These are phyloP conservation scores for Mallotus nudiflorus DNA, from an alignment of 345 rosid genomes.

Conservation along the genomic window DNA sequence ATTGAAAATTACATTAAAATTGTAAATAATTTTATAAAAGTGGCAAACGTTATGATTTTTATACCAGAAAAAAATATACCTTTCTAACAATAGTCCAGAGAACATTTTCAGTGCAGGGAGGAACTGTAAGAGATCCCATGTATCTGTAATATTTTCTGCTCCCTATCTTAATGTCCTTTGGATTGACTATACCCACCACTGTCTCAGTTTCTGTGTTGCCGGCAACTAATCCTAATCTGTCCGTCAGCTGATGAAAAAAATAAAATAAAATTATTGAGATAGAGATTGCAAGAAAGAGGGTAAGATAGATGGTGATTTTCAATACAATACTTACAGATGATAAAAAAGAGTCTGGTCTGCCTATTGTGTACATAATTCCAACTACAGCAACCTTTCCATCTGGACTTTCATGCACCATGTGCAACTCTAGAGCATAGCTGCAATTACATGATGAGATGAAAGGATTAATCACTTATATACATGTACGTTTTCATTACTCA, in stretches of 20 bases:
- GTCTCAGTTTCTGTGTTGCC: constrained; percentile 29
- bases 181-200: constrained; percentile 50
- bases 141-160: constrained; percentile 74
- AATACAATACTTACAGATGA: constrained; percentile 37
- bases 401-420: constrained; percentile 73
- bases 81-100: constrained; percentile 64
- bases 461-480: neutral
- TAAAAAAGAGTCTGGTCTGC: constrained; percentile 67
- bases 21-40: too few relatives aligned
- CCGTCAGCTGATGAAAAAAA: constrained; percentile 35
- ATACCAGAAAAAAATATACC: too few relatives aligned
- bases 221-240: constrained; percentile 34
- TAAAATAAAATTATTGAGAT: neutral
- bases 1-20: too few relatives aligned
- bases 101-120: constrained; percentile 83
- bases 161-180: constrained; percentile 47
- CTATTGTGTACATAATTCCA: constrained; percentile 66
- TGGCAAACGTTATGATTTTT: too few relatives aligned
- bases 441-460: neutral
- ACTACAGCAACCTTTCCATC: constrained; percentile 64
- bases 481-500: too few relatives aligned
- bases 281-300: too few relatives aligned
- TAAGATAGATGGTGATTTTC: too few relatives aligned
- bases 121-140: constrained; percentile 77
- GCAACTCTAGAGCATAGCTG: constrained; percentile 55